These are phyloP conservation scores for Tulasnella sp. DNA, from an alignment of 768 basidiomycete species.

Conservation along the genomic window DNA sequence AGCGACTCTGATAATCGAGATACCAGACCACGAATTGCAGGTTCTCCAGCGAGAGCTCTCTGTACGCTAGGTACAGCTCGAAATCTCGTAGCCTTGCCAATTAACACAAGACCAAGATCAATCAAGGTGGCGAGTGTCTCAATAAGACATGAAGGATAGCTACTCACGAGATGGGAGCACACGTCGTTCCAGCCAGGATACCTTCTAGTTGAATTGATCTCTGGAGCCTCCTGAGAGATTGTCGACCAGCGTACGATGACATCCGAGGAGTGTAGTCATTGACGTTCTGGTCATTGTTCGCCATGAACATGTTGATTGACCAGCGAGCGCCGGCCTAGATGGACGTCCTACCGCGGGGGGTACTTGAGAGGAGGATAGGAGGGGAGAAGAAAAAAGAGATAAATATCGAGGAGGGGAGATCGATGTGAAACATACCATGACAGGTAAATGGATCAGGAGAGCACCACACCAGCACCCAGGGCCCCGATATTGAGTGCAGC, in stretches of 20 bases:
- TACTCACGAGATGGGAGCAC: conserved; percentile 30
- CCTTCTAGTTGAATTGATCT: conserved; percentile 23
- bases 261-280: neutral
- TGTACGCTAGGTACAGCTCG: conserved; percentile 23
- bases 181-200: conserved; percentile 32
- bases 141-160: neutral
- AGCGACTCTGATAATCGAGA: conserved; percentile 32
- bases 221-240: neutral
- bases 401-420: too few species aligned
- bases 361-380: too few species aligned
- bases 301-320: neutral
- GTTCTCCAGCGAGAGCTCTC: conserved; percentile 27
- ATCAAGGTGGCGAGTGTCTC: too few species aligned
- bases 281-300: neutral
- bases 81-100: conserved; percentile 24
- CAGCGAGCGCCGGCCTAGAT: too few species aligned
- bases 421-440: too few species aligned
- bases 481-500: too few species aligned
- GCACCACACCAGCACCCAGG: too few species aligned
- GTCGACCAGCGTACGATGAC: neutral
- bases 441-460: too few species aligned
- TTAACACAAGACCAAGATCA: neutral
- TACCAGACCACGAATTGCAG: conserved; percentile 32
- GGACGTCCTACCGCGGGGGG: too few species aligned
- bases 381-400: too few species aligned